Conservation (phyloP, 306 rosid species). For the Arachis hypogaea region DNA sequence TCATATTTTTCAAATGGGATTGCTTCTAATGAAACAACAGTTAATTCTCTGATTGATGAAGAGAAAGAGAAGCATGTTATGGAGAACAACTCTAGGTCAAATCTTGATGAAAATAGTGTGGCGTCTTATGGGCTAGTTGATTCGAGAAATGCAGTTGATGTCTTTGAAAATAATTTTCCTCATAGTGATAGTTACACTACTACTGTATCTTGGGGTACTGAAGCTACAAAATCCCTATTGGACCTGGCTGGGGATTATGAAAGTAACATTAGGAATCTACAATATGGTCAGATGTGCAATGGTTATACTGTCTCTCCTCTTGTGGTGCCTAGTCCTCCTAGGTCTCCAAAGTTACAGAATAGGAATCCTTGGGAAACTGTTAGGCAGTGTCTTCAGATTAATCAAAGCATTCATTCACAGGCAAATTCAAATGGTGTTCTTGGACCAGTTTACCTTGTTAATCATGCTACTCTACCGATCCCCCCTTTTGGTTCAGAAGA, state of each 20-base stretch:
- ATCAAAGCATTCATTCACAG: conserved; percentile 50
- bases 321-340: conserved; percentile 59
- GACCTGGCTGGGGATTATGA: conserved; percentile 81
- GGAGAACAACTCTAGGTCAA: conserved; percentile 39
- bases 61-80: conserved; percentile 43
- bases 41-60: conserved; percentile 41
- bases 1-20: conserved; percentile 41
- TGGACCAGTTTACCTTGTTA: conserved; percentile 50
- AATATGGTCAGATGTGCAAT: conserved; percentile 55
- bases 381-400: conserved; percentile 46
- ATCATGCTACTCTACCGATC: conserved; percentile 48
- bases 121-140: conserved; percentile 38
- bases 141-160: conserved; percentile 39
- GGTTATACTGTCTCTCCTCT: conserved; percentile 52
- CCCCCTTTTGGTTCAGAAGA: conserved; percentile 57
- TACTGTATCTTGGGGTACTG: conserved; percentile 44
- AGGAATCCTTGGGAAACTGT: conserved; percentile 62
- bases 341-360: conserved; percentile 53
- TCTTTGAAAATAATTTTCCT: conserved; percentile 40
- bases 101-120: conserved; percentile 38
- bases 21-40: conserved; percentile 30
- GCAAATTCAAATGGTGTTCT: conserved; percentile 52
- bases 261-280: conserved; percentile 59
- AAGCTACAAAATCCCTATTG: conserved; percentile 55
- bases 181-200: conserved; percentile 36